Evolutionary conservation across 495 filamentous ascomycete genomes (phyloP), one percentile per base, ranked within the genome.

Genomic region (Terfezia boudieri): DNA sequence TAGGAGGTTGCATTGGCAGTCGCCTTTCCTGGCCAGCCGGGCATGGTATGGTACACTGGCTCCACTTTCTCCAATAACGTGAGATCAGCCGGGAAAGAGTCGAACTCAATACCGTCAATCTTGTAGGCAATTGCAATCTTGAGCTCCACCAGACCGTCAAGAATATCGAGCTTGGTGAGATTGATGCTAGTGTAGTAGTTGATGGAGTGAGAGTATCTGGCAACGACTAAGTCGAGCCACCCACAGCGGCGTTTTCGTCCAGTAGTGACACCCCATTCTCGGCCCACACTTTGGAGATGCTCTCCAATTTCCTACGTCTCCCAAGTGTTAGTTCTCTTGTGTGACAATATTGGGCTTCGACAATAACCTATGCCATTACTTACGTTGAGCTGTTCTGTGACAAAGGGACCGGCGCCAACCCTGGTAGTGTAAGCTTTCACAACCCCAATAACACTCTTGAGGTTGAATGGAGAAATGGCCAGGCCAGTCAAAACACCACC

Each of bases 221-320:
- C 67, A n/a, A 90, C 71, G n/a, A 88, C 81, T 8, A 94, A 74
- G 64, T 95, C 86, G 41, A 94, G 74, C 86, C 84, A 93, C 32
- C 87, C 88, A 64, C 87, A 94, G 49, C 87, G 77, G 20, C 88
- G 80, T 59, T 70, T 77, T 53, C 88, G 77, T 56, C 88, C 87
- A 22, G 87, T 94, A 48, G 81, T 94, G 37, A 83, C 83, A 56
- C 86, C 86, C 65, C 79, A 80, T 69, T 86, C 82, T 36, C 68
- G 67, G 37, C 81, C 82, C 37, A 78, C 66, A 49, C 57, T 55
- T 65, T 84, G 81, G 51, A 84, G 72, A 59, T 76, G 77, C 11
- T 81, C 74, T 58, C 81, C 81, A 48, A 68, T 66, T 50, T 71
- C 73, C 62, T 67, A 43, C 36, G 53, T n/a, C 8, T 46, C 22